phyloP scores from a whole-genome alignment of 352 stramenopile genomes.

The Globisporangium parvum region DNA sequence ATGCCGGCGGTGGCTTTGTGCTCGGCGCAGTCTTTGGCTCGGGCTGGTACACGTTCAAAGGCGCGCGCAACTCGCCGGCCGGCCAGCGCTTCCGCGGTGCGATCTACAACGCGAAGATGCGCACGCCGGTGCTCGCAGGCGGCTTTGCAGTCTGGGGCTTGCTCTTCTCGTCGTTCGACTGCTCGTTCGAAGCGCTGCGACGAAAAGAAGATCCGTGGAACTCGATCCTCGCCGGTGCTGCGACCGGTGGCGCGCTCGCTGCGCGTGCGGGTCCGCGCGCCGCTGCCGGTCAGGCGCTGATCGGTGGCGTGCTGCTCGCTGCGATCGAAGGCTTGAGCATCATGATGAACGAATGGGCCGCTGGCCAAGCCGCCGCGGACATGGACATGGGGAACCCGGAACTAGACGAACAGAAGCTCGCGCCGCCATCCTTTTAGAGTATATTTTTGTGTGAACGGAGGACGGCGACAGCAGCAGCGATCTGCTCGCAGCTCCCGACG shows the following conservation, averaged over 20 bases:
- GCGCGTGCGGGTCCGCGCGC: conserved; percentile 92
- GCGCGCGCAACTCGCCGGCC: conserved; percentile 89
- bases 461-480: conserved; percentile 1
- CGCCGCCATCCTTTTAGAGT: conserved; percentile 75
- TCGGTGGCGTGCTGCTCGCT: conserved; percentile 94
- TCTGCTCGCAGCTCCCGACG: no score
- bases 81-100: conserved; percentile 88
- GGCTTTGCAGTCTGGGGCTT: conserved; percentile 96
- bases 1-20: conserved; percentile 96
- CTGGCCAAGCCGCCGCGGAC: conserved; percentile 44
- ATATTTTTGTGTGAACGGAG: conserved; percentile 14
- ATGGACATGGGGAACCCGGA: conserved; percentile 52
- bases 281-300: conserved; percentile 90
- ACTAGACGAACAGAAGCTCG: conserved; percentile 80
- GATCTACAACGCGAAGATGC: conserved; percentile 93
- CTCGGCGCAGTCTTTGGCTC: conserved; percentile 94
- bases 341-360: conserved; percentile 89
- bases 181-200: conserved; percentile 93
- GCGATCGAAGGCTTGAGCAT: conserved; percentile 98
- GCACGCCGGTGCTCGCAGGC: conserved; percentile 90
- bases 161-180: conserved; percentile 98
- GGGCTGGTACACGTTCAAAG: conserved; percentile 96
- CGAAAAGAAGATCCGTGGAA: conserved; percentile 99
- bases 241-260: conserved; percentile 95
- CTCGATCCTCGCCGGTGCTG: conserved; percentile 96